Base-by-base conservation (phyloP, 2,329 filamentous ascomycete genomes). In the Claviceps arundinis region DNA sequence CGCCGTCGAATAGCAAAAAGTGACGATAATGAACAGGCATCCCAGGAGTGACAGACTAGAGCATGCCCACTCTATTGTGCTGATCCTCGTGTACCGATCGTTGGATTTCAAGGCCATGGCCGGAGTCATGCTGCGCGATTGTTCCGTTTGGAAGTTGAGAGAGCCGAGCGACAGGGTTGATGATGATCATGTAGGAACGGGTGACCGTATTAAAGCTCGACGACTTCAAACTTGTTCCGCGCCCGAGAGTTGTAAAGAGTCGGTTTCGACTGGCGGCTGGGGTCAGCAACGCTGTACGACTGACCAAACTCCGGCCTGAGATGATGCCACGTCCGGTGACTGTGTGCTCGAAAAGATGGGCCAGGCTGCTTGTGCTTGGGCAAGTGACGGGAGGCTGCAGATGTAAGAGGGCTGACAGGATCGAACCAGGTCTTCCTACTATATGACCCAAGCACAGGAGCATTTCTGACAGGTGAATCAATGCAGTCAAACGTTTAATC, bases 21-120 rank as follows among this genome's bases (percentile, higher is more conserved):
- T 89, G 52, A 72, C 59, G 51, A 91, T 80, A 61, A 89, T 85
- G 63, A 90, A 80, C 37, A 82, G 59, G 44, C 82, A 86, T 52
- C 85, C 87, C 1, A 84, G 50, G 0, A 93, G 65, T 1, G 87
- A 91, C 44, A 90, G 67, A 7, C 82, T 74, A 0, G 87, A 90
- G 61, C 82, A 81, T 16, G 77, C 70, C 48, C 87, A 76, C 65
- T 89, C 85, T 47, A 85, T 76, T 52, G 76, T 66, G 56, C 72
- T 78, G 56, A 90, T 74, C 45, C 75, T 74, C 37, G 69, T 60
- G 50, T 82, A 66, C 60, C 80, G 70, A n/a, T 53, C 56, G 26
- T 58, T 24, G 3, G 58, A 52, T 14, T 59, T 55, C 16, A 42
- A 50, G 24, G 5, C 22, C 53, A 52, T 55, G 37, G 34, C 42